Percentiles rank a stretch among this genome's conserved stretches.
Evolutionary conservation across 2,329 filamentous ascomycete genomes (phyloP).

Genomic region (Magnaporthiopsis rhizophila): DNA sequence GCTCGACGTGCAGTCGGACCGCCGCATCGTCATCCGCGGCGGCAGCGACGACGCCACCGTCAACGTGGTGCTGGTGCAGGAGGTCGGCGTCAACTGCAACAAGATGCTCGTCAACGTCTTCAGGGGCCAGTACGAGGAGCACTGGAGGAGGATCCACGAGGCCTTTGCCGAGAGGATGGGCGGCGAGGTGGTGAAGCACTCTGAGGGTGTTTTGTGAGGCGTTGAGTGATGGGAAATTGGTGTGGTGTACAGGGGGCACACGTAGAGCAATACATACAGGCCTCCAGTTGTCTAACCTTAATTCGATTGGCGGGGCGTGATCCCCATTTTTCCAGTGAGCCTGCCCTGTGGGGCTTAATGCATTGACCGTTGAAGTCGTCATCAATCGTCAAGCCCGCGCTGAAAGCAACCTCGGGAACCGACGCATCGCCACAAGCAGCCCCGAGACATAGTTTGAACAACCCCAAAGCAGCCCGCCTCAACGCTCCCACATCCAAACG

Average conservation of each 20-base stretch:
- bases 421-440: neutral
- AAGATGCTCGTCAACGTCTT: conserved; percentile 6
- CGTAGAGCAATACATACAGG: no score
- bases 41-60: conserved; percentile 2
- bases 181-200: conserved; percentile 5
- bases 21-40: neutral
- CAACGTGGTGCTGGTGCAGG: neutral
- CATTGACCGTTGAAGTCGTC: neutral
- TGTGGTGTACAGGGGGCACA: no score
- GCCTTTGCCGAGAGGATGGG: conserved; percentile 2
- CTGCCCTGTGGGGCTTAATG: neutral
- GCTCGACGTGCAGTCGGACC: conserved; percentile 1
- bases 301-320: no score
- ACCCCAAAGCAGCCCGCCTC: no score
- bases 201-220: neutral
- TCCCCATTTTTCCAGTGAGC: neutral
- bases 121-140: conserved; percentile 6
- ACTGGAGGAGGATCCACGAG: conserved; percentile 7
- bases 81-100: conserved; percentile 6
- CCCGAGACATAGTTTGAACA: no score
- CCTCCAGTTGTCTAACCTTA: no score
- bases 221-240: no score
- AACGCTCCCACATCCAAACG: neutral
- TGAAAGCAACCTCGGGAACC: no score
- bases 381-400: neutral